Evolutionary conservation across 257 asterid genomes (phyloP).

Genomic region (Linaria vulgaris): DNA sequence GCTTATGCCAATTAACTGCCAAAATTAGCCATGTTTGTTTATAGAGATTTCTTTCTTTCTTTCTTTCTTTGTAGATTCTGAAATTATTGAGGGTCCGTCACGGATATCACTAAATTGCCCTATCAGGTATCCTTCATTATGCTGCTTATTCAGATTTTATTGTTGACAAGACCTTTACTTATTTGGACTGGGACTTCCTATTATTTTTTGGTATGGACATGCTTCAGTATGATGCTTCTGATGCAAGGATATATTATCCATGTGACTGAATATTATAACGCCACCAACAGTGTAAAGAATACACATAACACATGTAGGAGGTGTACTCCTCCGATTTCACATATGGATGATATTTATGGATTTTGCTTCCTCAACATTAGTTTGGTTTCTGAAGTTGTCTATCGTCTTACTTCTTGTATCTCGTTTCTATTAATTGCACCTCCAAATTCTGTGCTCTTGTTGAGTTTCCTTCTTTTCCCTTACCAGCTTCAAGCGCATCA

Average conservation of each 20-base stretch:
- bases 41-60: conserved; percentile 27
- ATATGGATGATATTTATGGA: conserved; percentile 2
- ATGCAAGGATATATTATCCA: background rate
- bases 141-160: conserved; percentile 15
- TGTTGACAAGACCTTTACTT: conserved; percentile 4
- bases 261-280: background rate
- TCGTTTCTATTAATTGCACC: conserved; percentile 12
- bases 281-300: background rate
- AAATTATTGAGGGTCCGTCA: conserved; percentile 80
- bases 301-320: background rate
- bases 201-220: background rate
- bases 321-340: background rate
- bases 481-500: conserved; percentile 73
- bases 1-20: conserved; percentile 15
- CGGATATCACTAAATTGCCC: conserved; percentile 89
- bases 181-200: background rate
- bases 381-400: conserved; percentile 19
- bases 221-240: conserved; percentile 11
- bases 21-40: conserved; percentile 10
- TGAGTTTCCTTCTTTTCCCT: conserved; percentile 23
- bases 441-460: conserved; percentile 23
- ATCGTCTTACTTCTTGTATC: conserved; percentile 17
- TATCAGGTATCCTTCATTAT: conserved; percentile 55
- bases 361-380: background rate
- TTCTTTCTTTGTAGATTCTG: conserved; percentile 55